A percentile compares a stretch with the other conserved stretches of the same genome.
Conservation (phyloP, 1,284 basidiomycete species). For the Sphaerobolus stellatus region DNA sequence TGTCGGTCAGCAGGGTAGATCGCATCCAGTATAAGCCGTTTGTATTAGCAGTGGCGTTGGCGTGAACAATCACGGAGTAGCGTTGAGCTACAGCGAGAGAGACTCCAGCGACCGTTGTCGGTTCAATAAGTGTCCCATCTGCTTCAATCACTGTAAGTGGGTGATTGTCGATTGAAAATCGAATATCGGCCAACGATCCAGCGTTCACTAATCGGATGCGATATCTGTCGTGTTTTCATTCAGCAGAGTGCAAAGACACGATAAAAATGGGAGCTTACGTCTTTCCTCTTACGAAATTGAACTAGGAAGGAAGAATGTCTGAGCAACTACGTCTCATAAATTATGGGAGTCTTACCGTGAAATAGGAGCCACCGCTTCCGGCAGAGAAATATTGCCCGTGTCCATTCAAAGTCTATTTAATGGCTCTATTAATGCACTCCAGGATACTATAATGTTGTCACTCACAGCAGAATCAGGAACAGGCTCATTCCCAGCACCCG, state of each 20-base stretch:
- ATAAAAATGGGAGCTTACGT: constrained; percentile 11
- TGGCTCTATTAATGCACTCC: neutral
- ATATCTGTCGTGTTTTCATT: constrained; percentile 19
- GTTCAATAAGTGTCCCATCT: constrained; percentile 28
- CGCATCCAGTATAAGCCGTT: constrained; percentile 24
- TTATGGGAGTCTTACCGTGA: constrained; percentile 20
- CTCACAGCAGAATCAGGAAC: constrained; percentile 5
- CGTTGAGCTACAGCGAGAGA: constrained; percentile 29
- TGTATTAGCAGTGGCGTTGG: constrained; percentile 19
- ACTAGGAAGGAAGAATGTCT: constrained; percentile 10
- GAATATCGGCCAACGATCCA: constrained; percentile 22
- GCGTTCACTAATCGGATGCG: constrained; percentile 40
- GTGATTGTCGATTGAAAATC: constrained; percentile 30
- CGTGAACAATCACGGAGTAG: constrained; percentile 31
- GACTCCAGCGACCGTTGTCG: constrained; percentile 26
- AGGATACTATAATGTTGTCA: neutral
- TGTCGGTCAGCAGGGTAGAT: constrained; percentile 24
- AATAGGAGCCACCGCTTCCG: constrained; percentile 20
- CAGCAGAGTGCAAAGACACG: neutral
- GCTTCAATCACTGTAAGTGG: constrained; percentile 32
- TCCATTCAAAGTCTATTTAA: constrained; percentile 5
- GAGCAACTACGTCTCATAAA: too few relatives aligned
- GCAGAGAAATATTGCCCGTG: constrained; percentile 3
- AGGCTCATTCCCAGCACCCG: constrained; percentile 13
- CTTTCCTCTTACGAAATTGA: constrained; percentile 19